Conservation (phyloP, 2,329 filamentous ascomycete species). For the Pyrenophora tritici-repentis region DNA sequence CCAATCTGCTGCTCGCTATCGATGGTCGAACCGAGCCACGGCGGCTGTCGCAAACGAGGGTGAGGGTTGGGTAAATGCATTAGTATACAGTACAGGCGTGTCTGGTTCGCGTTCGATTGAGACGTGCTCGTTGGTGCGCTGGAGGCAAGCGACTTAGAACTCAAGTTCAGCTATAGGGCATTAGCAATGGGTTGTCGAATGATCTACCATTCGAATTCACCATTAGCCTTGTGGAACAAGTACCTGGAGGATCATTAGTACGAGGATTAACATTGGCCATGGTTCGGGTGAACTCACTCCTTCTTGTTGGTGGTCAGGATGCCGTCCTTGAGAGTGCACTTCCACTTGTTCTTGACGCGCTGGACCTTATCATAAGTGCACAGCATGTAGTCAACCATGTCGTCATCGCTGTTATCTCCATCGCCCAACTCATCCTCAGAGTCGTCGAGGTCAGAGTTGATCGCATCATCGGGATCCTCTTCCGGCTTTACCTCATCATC, state of each 20-base stretch:
- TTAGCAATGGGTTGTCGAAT: conserved; percentile 23
- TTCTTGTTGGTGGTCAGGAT: conserved; percentile 91
- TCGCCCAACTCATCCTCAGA: conserved; percentile 82
- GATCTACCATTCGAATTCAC: conserved; percentile 93
- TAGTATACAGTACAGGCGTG: background rate
- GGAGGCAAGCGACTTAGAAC: conserved; percentile 20
- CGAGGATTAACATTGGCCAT: background rate
- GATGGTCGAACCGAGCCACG: background rate
- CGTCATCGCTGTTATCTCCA: conserved; percentile 85
- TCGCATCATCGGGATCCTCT: conserved; percentile 81
- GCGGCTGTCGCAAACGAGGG: background rate
- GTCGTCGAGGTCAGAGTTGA: conserved; percentile 97
- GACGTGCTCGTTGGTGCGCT: conserved; percentile 9
- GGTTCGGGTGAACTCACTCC: conserved; percentile 63
- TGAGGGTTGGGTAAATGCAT: background rate
- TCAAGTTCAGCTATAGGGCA: conserved; percentile 30
- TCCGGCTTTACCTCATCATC: conserved; percentile 61
- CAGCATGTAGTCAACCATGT: conserved; percentile 87
- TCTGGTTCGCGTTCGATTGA: conserved; percentile 11
- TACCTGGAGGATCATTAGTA: conserved; percentile 60
- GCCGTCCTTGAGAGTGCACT: conserved; percentile 97
- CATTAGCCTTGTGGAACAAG: conserved; percentile 95
- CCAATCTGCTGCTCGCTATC: conserved; percentile 7
- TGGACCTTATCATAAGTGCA: conserved; percentile 99
- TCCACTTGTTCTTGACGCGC: conserved; percentile 95